Conservation (phyloP, 2,329 filamentous ascomycete species). For the Ophiostoma sp. region DNA sequence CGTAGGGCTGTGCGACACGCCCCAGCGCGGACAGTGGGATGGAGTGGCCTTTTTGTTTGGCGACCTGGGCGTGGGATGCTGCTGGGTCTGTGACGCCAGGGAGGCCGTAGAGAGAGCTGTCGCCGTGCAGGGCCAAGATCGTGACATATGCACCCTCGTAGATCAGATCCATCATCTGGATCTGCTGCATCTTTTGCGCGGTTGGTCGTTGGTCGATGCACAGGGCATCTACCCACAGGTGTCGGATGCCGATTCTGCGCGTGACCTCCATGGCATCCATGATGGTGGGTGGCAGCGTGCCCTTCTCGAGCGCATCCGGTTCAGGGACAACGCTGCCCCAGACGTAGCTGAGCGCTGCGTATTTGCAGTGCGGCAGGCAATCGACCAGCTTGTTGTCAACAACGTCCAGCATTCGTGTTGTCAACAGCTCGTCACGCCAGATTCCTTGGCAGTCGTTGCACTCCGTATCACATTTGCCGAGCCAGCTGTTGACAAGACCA, state of each 20-base stretch:
- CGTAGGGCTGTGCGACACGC: neutral
- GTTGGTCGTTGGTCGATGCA: neutral
- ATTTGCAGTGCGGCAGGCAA: neutral
- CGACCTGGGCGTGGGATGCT: neutral
- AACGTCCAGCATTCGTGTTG: neutral
- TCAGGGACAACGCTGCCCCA: neutral
- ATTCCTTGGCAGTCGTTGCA: neutral
- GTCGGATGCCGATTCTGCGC: neutral
- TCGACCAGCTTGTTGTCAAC: neutral
- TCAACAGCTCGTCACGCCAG: neutral
- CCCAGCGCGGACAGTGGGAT: neutral
- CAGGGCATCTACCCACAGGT: neutral
- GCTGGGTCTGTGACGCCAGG: neutral
- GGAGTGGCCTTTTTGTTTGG: neutral
- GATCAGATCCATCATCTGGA: neutral
- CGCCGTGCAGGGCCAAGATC: neutral
- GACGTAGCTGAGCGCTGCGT: neutral
- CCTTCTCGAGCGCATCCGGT: neutral
- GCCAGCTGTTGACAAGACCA: neutral
- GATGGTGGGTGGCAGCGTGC: neutral
- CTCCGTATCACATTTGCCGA: neutral
- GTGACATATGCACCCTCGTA: neutral
- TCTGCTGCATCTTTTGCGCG: neutral
- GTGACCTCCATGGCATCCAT: neutral
- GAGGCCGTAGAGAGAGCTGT: neutral